These are phyloP conservation scores for Gloeopeniophorella convolvens DNA, from an alignment of 768 basidiomycete species.

Conservation along the genomic window DNA sequence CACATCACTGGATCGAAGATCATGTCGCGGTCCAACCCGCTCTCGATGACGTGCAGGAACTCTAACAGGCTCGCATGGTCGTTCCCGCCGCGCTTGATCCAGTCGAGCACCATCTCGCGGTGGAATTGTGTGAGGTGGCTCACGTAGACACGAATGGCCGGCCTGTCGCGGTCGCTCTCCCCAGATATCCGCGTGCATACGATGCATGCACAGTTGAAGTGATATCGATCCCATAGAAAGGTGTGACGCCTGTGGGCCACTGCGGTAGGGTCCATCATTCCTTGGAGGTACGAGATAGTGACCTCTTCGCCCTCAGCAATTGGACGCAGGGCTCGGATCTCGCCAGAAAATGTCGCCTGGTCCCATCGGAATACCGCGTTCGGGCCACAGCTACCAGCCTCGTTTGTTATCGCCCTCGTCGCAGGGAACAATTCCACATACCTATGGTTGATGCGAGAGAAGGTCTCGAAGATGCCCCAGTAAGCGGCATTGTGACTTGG, in stretches of 20 bases:
- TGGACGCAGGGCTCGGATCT: constrained; percentile 25
- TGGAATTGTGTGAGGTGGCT: background rate
- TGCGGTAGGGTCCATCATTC: background rate
- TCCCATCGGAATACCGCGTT: constrained; percentile 23
- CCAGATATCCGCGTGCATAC: constrained; percentile 24
- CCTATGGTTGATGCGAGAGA: constrained; percentile 24
- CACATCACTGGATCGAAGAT: background rate
- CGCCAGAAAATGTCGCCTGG: constrained; percentile 26
- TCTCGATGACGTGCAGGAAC: background rate
- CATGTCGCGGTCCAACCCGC: background rate
- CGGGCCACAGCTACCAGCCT: constrained; percentile 26
- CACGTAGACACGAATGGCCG: background rate
- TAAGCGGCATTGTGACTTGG: constrained; percentile 20
- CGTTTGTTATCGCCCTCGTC: background rate
- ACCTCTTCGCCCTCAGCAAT: constrained; percentile 31
- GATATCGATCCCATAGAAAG: constrained; percentile 25
- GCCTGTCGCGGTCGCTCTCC: constrained; percentile 14
- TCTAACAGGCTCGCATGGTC: background rate
- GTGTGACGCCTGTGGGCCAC: constrained; percentile 23
- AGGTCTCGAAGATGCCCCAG: constrained; percentile 19
- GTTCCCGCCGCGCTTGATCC: background rate
- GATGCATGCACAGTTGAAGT: constrained; percentile 29
- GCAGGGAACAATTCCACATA: background rate
- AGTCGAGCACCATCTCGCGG: constrained; percentile 6
- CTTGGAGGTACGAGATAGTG: constrained; percentile 26